Evolutionary conservation across 495 filamentous ascomycete species (phyloP).

Genomic region (Penicillium steckii): DNA sequence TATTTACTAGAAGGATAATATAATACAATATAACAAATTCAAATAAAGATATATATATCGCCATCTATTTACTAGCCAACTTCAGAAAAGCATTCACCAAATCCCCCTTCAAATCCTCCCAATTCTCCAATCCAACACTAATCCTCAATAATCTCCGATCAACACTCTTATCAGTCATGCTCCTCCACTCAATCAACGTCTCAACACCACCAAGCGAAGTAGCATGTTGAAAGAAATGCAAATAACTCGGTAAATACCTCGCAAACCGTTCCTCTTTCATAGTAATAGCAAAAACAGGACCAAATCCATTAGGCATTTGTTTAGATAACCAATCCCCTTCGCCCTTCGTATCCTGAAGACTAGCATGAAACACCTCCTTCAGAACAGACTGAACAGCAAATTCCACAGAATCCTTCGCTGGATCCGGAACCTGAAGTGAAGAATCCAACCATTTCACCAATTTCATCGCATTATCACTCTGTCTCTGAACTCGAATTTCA

Average conservation of each 20-base stretch:
- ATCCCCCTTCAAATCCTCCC: conserved; percentile 81
- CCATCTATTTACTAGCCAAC: conserved; percentile 13
- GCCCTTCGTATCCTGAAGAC: conserved; percentile 66
- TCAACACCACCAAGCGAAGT: conserved; percentile 93
- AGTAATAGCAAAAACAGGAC: conserved; percentile 79
- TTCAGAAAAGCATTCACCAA: conserved; percentile 61
- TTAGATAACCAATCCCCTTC: conserved; percentile 68
- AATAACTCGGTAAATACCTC: conserved; percentile 67
- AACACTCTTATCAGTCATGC: conserved; percentile 76
- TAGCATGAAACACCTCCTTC: conserved; percentile 68
- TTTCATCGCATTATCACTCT: conserved; percentile 63
- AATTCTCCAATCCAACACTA: conserved; percentile 83
- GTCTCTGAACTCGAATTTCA: conserved; percentile 74
- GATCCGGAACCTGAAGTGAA: conserved; percentile 34
- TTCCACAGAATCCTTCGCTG: conserved; percentile 33
- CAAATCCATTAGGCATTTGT: conserved; percentile 93
- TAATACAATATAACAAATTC: neutral
- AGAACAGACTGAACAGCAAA: conserved; percentile 53
- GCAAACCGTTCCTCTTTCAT: conserved; percentile 62
- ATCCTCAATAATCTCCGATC: conserved; percentile 75
- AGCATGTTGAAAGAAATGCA: conserved; percentile 88
- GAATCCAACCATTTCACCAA: conserved; percentile 71
- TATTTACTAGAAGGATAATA: neutral
- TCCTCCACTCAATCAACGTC: conserved; percentile 70
- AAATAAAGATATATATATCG: neutral